Evolutionary conservation across 2,329 filamentous ascomycete genomes (phyloP).

Genomic region (Diplodia mutila): DNA sequence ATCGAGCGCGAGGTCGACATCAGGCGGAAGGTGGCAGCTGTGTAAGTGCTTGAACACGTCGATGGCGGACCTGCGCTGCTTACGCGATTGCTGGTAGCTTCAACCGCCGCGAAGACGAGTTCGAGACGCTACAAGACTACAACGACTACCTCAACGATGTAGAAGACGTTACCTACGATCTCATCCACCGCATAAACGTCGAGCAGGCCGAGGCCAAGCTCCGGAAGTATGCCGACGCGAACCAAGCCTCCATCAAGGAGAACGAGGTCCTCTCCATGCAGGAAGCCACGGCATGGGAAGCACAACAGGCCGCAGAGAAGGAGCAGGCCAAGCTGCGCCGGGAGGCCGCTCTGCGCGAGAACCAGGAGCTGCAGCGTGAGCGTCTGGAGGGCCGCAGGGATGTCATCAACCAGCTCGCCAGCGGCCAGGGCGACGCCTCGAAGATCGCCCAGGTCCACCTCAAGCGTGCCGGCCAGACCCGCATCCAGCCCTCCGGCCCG

Average conservation of each 20-base stretch:
- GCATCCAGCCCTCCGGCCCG: constrained; percentile 46
- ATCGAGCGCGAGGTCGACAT: constrained; percentile 96
- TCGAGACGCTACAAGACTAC: constrained; percentile 79
- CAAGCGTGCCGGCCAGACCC: constrained; percentile 66
- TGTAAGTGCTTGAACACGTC: constrained; percentile 42
- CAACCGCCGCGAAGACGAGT: constrained; percentile 89
- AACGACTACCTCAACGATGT: constrained; percentile 96
- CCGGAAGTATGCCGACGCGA: constrained; percentile 72
- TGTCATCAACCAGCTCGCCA: constrained; percentile 70
- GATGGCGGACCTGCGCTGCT: constrained; percentile 26
- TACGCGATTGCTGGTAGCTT: constrained; percentile 59
- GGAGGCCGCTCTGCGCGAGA: constrained; percentile 66
- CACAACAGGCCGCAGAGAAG: constrained; percentile 61
- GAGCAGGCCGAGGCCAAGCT: constrained; percentile 65
- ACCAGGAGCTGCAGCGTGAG: constrained; percentile 67
- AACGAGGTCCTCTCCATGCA: constrained; percentile 54
- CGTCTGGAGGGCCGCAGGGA: constrained; percentile 68
- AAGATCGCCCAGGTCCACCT: constrained; percentile 62
- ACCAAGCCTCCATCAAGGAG: constrained; percentile 61
- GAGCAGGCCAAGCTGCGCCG: constrained; percentile 68
- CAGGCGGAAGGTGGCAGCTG: constrained; percentile 71
- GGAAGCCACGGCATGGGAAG: constrained; percentile 52
- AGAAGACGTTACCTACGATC: constrained; percentile 86
- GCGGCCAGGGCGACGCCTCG: constrained; percentile 64
- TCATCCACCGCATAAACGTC: constrained; percentile 72